These are phyloP conservation scores for Aquilaria malaccensis DNA, from an alignment of 345 rosid genomes.

Conservation along the genomic window DNA sequence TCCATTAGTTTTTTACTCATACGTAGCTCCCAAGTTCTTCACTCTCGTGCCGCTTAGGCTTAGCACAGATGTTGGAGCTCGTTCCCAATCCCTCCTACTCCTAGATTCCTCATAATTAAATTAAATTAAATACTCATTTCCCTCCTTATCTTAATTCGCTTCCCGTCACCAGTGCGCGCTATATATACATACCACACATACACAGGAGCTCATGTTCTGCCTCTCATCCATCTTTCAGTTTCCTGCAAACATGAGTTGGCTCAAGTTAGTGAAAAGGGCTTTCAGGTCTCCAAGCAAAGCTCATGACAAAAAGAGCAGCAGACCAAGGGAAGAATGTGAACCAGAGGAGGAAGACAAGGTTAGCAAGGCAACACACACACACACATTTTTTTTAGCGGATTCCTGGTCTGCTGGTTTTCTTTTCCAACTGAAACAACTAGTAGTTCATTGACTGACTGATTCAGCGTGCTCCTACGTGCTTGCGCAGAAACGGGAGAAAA, in stretches of 20 bases:
- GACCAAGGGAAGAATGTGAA: constrained; percentile 32
- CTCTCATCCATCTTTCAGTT: neutral
- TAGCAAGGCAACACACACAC: neutral
- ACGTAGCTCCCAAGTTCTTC: no score
- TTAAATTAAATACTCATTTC: constrained; percentile 1
- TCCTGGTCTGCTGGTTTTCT: neutral
- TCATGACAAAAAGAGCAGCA: constrained; percentile 35
- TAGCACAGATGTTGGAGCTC: neutral
- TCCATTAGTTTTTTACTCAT: no score
- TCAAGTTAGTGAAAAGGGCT: constrained; percentile 69
- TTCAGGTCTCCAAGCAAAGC: constrained; percentile 80
- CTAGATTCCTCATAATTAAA: constrained; percentile 8
- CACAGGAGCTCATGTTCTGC: no score
- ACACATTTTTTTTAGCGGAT: neutral
- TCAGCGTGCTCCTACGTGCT: neutral
- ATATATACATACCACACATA: no score
- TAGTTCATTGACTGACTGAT: neutral
- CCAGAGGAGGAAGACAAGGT: constrained; percentile 66
- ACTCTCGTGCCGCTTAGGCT: no score
- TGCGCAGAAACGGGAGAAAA: constrained; percentile 65
- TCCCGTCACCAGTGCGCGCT: no score
- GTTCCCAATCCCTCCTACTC: constrained; percentile 12
- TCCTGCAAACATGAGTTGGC: constrained; percentile 28
- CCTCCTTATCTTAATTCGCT: neutral
- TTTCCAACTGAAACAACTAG: neutral